These are phyloP conservation scores for Phyllosticta citrichinensis DNA, from an alignment of 2,329 filamentous ascomycete genomes.

Conservation along the genomic window DNA sequence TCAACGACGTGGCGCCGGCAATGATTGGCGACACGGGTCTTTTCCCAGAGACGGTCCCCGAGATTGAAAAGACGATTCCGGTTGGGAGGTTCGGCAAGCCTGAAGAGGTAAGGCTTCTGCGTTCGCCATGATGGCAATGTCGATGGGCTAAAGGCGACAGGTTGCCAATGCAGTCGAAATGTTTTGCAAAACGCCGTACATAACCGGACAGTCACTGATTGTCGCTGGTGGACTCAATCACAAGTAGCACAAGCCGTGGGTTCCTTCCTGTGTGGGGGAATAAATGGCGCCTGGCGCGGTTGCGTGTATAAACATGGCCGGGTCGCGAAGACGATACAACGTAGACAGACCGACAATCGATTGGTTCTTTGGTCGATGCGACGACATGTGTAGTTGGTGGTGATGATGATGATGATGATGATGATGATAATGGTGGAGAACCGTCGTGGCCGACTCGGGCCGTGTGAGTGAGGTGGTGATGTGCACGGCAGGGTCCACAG, in stretches of 20 bases:
- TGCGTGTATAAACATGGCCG: neutral
- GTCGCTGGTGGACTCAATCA: conserved; percentile 20
- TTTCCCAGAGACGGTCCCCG: conserved; percentile 16
- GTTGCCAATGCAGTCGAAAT: conserved; percentile 19
- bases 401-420: too few species aligned
- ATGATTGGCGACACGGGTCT: conserved; percentile 48
- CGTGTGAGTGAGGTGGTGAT: too few species aligned
- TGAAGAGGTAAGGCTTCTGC: conserved; percentile 10
- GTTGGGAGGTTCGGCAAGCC: conserved; percentile 17
- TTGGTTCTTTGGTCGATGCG: too few species aligned
- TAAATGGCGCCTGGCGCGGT: neutral
- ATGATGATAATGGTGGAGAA: too few species aligned
- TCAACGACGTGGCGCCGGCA: conserved; percentile 59
- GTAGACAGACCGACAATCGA: neutral
- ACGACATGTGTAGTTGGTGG: too few species aligned
- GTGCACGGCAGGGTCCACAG: neutral
- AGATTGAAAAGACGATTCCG: conserved; percentile 16
- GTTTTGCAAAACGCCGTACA: conserved; percentile 19
- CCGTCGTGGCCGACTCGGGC: too few species aligned
- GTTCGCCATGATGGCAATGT: neutral
- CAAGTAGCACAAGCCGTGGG: conserved; percentile 12
- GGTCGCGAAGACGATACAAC: neutral
- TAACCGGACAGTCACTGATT: conserved; percentile 18
- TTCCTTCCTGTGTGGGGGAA: neutral
- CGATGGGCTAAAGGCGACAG: neutral